Percentiles rank a stretch among this genome's conserved stretches.
Conservation (phyloP, 148 eudicot genomes). For the Arctostaphylos glauca region DNA sequence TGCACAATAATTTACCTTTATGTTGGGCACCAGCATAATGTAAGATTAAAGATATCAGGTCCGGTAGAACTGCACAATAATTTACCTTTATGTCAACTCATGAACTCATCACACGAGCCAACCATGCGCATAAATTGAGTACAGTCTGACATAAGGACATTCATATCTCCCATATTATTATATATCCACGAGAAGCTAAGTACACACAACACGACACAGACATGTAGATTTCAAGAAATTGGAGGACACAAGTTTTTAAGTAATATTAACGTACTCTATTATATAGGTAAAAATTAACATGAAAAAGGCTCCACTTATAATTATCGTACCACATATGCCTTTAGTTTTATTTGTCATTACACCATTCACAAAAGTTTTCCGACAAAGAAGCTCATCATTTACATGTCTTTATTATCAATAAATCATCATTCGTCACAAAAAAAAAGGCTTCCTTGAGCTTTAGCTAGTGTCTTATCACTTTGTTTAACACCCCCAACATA, state of each 20-base stretch:
- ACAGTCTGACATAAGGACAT: neutral
- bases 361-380: too few relatives aligned
- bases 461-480: neutral
- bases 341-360: neutral
- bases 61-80: neutral
- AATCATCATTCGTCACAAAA: neutral
- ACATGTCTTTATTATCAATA: neutral
- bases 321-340: neutral
- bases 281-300: neutral
- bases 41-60: neutral
- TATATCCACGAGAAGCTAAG: neutral
- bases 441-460: neutral
- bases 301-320: neutral
- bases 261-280: neutral
- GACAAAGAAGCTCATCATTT: neutral
- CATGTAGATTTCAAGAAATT: neutral
- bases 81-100: neutral
- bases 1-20: neutral
- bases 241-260: neutral
- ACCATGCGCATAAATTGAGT: constrained; percentile 2
- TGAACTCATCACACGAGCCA: neutral
- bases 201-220: too few relatives aligned
- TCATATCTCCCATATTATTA: neutral
- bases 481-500: neutral
- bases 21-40: neutral